These are phyloP conservation scores for Gremmenia infestans DNA, from an alignment of 2,329 filamentous ascomycete species.

Conservation along the genomic window DNA sequence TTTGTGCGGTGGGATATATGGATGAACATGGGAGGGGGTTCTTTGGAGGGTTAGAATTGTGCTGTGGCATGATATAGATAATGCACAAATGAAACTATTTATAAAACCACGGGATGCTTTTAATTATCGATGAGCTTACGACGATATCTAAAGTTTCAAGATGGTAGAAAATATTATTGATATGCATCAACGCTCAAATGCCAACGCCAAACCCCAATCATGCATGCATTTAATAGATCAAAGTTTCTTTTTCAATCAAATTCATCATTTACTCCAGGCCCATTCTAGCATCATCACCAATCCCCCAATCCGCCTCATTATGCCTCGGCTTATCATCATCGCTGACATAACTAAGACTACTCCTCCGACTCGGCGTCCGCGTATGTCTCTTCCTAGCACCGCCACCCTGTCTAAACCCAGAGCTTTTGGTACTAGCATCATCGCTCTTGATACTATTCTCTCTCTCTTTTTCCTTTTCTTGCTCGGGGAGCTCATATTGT, in stretches of 20 bases:
- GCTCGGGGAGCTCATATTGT: conserved; percentile 10
- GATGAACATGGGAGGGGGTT: background rate
- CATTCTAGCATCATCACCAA: conserved; percentile 82
- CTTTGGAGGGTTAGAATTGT: background rate
- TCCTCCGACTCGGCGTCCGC: conserved; percentile 12
- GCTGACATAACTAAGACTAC: conserved; percentile 15
- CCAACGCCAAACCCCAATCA: background rate
- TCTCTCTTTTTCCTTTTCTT: conserved; percentile 6
- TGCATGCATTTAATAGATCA: background rate
- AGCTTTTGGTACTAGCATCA: conserved; percentile 14
- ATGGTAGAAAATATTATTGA: background rate
- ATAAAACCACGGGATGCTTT: background rate
- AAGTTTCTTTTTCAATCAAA: background rate
- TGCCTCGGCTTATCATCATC: conserved; percentile 38
- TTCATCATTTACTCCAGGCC: conserved; percentile 56
- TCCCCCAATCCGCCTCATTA: conserved; percentile 64
- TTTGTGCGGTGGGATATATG: background rate
- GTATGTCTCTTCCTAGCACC: conserved; percentile 19
- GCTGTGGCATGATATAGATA: conserved; percentile 1
- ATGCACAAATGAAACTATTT: conserved; percentile 2
- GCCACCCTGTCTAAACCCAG: conserved; percentile 13
- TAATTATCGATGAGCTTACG: background rate
- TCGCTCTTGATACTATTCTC: conserved; percentile 13
- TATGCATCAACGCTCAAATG: conserved; percentile 5
- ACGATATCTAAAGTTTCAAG: background rate